phyloP scores from a whole-genome alignment of 139 green algal species.

The Chlamydomonas eustigma region DNA sequence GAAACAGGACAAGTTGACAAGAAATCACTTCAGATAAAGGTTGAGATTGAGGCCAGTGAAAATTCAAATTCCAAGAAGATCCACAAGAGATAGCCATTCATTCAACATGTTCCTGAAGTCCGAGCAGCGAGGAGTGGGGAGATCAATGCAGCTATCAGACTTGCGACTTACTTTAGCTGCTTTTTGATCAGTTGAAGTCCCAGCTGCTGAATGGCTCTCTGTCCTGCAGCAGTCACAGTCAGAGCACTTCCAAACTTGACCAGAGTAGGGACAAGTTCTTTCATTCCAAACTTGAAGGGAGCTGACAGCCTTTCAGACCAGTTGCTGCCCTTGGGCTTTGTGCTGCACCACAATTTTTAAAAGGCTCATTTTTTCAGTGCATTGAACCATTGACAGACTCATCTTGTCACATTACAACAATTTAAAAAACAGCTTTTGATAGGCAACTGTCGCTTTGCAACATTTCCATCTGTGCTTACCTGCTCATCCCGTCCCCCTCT shows the following conservation, averaged over 20 bases:
- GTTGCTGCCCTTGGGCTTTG: background rate
- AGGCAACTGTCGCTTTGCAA: background rate
- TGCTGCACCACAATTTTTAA: no score
- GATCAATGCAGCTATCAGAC: background rate
- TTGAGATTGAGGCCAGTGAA: no score
- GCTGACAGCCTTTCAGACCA: constrained; percentile 48
- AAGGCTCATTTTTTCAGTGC: no score
- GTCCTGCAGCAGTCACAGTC: constrained; percentile 27
- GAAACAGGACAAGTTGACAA: no score
- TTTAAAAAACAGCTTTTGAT: no score
- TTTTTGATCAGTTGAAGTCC: constrained; percentile 39
- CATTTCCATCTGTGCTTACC: background rate
- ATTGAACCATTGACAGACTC: no score
- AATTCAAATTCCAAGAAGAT: background rate
- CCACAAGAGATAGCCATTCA: background rate
- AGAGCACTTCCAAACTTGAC: constrained; percentile 63
- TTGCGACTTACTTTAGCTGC: constrained; percentile 41
- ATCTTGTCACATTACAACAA: no score
- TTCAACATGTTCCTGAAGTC: no score
- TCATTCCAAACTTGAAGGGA: constrained; percentile 56
- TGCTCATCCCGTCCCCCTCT: constrained; percentile 32
- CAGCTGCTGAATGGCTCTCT: constrained; percentile 43
- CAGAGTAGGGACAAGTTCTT: constrained; percentile 59
- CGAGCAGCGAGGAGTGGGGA: no score
- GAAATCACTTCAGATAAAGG: no score